A percentile compares a stretch with the other conserved stretches of the same genome.
Evolutionary conservation across 2,329 filamentous ascomycete species (phyloP).

Genomic region (Fusarium dimerum): DNA sequence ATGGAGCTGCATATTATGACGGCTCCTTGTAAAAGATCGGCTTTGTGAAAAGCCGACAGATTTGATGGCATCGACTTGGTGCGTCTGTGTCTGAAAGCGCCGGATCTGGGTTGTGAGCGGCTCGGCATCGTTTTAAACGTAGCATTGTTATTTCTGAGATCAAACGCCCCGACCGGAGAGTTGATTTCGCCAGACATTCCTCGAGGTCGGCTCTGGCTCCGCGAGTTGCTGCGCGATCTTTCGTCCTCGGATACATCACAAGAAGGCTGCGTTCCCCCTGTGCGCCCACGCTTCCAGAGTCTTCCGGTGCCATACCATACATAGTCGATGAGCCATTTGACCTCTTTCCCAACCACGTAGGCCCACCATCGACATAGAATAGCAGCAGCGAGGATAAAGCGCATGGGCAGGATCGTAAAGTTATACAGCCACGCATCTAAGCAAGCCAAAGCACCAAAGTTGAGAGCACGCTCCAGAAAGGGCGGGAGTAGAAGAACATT

Average conservation of each 20-base stretch:
- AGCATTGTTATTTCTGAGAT: conserved; percentile 11
- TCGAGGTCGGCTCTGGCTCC: conserved; percentile 40
- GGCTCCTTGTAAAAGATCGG: conserved; percentile 87
- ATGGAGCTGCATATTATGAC: conserved; percentile 85
- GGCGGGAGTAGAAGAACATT: conserved; percentile 85
- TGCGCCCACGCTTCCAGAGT: conserved; percentile 68
- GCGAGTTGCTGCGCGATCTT: conserved; percentile 42
- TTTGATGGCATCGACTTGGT: conserved; percentile 84
- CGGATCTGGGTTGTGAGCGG: conserved; percentile 32
- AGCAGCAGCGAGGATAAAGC: conserved; percentile 78
- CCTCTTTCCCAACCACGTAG: conserved; percentile 70
- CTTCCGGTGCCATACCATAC: conserved; percentile 79
- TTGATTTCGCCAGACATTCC: conserved; percentile 22
- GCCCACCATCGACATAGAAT: conserved; percentile 80
- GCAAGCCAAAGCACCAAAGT: conserved; percentile 88
- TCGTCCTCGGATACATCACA: conserved; percentile 40
- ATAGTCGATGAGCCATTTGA: conserved; percentile 70
- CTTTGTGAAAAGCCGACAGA: conserved; percentile 87
- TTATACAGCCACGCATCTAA: conserved; percentile 96
- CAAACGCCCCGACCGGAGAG: conserved; percentile 8
- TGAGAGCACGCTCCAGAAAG: conserved; percentile 79
- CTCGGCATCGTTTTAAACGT: conserved; percentile 14
- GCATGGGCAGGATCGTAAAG: conserved; percentile 89
- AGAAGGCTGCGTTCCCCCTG: conserved; percentile 36
- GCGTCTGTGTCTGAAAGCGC: conserved; percentile 63